phyloP scores from a whole-genome alignment of 345 rosid species.

The Clarkia xantiana region DNA sequence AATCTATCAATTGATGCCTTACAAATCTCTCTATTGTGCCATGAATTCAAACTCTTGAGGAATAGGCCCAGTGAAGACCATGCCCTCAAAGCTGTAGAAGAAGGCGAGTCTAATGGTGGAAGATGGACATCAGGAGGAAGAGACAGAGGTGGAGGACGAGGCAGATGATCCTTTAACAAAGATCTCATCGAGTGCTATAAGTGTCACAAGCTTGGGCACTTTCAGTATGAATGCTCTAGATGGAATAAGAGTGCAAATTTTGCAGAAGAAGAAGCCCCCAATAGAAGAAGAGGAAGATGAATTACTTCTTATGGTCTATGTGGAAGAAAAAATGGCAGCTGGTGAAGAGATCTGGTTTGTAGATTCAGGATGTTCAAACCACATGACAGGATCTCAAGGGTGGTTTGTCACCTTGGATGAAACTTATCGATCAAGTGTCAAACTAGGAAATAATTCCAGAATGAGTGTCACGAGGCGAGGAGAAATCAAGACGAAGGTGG shows the following conservation, averaged over 20 bases:
- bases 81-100: not conserved
- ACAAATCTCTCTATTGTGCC: not conserved
- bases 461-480: not conserved
- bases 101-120: no score
- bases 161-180: not conserved
- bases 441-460: no score
- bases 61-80: not conserved
- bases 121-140: not conserved
- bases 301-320: not conserved
- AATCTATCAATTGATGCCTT: not conserved
- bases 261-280: not conserved
- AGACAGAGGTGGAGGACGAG: not conserved
- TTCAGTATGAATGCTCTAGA: no score
- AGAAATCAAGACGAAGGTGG: no score
- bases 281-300: no score
- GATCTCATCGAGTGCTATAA: no score
- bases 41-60: not conserved
- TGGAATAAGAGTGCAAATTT: not conserved
- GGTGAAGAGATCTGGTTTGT: no score
- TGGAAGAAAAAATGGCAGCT: no score
- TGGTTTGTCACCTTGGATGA: slow-evolving; percentile 4
- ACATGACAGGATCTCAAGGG: not conserved
- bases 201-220: no score
- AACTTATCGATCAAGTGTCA: not conserved
- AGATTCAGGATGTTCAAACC: not conserved